A percentile compares a stretch with the other conserved stretches of the same genome.
These are phyloP conservation scores for Mucor ambiguus DNA, from an alignment of 371 early-diverging fungal genomes.

Conservation along the genomic window DNA sequence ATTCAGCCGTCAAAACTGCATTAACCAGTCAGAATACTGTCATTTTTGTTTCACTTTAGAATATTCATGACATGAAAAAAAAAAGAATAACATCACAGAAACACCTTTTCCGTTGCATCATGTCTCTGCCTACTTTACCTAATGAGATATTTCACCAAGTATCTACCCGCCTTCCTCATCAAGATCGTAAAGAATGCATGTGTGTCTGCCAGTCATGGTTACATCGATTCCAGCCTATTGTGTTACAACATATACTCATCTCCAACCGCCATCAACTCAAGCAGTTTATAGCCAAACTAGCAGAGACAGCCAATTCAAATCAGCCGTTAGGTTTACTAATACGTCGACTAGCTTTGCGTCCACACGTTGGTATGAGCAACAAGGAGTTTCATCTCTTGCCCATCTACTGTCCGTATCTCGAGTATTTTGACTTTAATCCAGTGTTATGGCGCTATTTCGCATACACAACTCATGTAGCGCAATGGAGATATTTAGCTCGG, in stretches of 20 bases:
- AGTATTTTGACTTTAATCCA: slow-evolving; percentile 13
- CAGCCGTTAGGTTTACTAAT: slow-evolving; percentile 10
- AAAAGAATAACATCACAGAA: neutral
- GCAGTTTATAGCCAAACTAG: slow-evolving; percentile 3
- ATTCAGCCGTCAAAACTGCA: too few relatives aligned
- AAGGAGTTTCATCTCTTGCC: slow-evolving; percentile 14
- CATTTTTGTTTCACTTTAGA: neutral
- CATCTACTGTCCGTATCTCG: slow-evolving; percentile 14
- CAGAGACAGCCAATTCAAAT: neutral
- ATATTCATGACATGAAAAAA: neutral
- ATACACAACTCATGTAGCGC: neutral
- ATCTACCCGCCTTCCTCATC: neutral
- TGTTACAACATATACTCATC: slow-evolving; percentile 5
- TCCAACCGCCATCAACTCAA: slow-evolving; percentile 8
- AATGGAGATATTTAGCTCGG: slow-evolving; percentile 1
- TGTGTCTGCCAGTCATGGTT: slow-evolving; percentile 9
- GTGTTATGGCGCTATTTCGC: slow-evolving; percentile 13
- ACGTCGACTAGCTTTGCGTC: neutral
- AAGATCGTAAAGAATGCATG: slow-evolving; percentile 18
- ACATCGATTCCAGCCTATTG: slow-evolving; percentile 8
- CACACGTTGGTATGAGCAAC: slow-evolving; percentile 12
- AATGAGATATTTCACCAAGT: slow-evolving; percentile 14
- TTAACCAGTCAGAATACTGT: neutral
- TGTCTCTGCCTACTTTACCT: slow-evolving; percentile 12
- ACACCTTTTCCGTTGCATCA: neutral